Evolutionary conservation across 495 filamentous ascomycete species (phyloP).

Genomic region (Penicillium dipodomyicola): DNA sequence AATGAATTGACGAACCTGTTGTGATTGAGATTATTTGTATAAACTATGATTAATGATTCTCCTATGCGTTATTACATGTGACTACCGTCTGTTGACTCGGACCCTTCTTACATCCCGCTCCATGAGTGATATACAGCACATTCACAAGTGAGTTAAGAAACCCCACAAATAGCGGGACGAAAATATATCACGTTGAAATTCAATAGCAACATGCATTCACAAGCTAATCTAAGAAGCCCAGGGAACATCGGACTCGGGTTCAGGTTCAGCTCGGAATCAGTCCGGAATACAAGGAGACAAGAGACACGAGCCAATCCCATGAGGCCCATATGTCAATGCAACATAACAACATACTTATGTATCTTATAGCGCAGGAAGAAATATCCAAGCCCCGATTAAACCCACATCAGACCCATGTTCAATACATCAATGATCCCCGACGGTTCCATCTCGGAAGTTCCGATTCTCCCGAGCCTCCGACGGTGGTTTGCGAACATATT

Average conservation of each 20-base stretch:
- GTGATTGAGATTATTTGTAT: neutral
- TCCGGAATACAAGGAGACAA: neutral
- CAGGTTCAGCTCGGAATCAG: neutral
- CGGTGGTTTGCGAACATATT: constrained; percentile 1
- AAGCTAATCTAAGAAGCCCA: neutral
- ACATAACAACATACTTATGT: neutral
- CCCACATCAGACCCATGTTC: neutral
- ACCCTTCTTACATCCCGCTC: neutral
- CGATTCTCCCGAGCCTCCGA: constrained; percentile 22
- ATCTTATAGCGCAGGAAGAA: neutral
- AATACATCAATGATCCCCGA: neutral
- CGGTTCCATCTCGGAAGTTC: constrained; percentile 18
- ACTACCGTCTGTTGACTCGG: neutral
- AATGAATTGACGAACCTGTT: neutral
- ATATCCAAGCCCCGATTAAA: neutral
- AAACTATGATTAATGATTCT: neutral
- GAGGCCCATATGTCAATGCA: neutral
- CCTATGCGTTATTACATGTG: neutral
- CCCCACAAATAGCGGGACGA: neutral
- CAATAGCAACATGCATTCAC: neutral
- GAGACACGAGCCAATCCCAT: neutral
- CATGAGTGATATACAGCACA: neutral
- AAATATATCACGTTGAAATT: neutral
- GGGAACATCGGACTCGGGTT: neutral
- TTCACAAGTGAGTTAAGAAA: neutral